Conservation (phyloP, 2,329 filamentous ascomycete species). For the Ophiocordyceps camponoti-floridani region DNA sequence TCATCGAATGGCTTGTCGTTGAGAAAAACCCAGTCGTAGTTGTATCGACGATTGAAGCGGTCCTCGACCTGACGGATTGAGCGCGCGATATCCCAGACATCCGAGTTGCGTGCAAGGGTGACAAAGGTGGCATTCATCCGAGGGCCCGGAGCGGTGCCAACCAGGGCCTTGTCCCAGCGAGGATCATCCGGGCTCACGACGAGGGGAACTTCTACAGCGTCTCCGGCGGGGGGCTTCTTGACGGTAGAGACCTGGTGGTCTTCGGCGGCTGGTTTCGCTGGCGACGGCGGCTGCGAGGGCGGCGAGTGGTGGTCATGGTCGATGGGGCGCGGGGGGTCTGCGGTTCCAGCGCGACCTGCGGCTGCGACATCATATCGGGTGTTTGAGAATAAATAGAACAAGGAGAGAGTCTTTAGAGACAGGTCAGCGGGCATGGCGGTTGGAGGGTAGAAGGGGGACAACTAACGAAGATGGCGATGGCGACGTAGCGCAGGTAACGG, state of each 20-base stretch:
- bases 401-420: slow-evolving; percentile 37
- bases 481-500: slow-evolving; percentile 59
- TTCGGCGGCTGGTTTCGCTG: slow-evolving; percentile 6
- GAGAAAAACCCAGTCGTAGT: slow-evolving; percentile 98
- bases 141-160: slow-evolving; percentile 39
- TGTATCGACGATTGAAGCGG: slow-evolving; percentile 89
- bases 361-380: slow-evolving; percentile 27
- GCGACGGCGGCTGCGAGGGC: slow-evolving; percentile 4
- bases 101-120: slow-evolving; percentile 78
- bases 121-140: slow-evolving; percentile 97
- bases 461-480: slow-evolving; percentile 72
- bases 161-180: slow-evolving; percentile 32
- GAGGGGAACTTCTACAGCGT: slow-evolving; percentile 25
- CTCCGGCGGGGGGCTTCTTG: slow-evolving; percentile 7
- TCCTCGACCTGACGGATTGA: slow-evolving; percentile 96
- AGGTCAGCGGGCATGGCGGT: slow-evolving; percentile 4
- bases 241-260: slow-evolving; percentile 8
- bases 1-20: slow-evolving; percentile 93
- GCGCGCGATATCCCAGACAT: slow-evolving; percentile 91
- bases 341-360: slow-evolving; percentile 1
- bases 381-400: slow-evolving; percentile 68
- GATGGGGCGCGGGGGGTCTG: neutral
- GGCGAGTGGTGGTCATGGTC: slow-evolving; percentile 1
- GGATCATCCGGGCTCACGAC: slow-evolving; percentile 31
- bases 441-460: neutral